Percentiles rank a stretch among this genome's conserved stretches.
Evolutionary conservation across 2,329 filamentous ascomycete species (phyloP).

Genomic region (Aspergillus sp.): DNA sequence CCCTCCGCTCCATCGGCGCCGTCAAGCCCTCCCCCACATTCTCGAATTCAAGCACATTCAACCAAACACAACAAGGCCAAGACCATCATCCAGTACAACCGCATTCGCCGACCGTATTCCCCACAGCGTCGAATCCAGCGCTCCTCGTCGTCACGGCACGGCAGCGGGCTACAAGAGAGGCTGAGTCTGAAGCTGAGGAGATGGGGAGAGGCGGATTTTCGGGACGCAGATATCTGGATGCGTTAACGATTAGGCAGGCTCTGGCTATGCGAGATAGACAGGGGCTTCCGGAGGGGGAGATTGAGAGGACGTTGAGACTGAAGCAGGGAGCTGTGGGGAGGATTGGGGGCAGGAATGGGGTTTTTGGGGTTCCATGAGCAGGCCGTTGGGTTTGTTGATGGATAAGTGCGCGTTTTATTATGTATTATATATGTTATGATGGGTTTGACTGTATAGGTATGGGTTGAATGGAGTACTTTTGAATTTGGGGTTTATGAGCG

Average conservation of each 20-base stretch:
- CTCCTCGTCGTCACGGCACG: constrained; percentile 54
- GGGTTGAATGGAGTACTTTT: not conserved
- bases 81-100: not conserved
- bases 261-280: constrained; percentile 49
- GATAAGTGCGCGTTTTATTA: not conserved
- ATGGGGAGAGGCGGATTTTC: constrained; percentile 41
- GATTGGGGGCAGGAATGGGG: constrained; percentile 37
- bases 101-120: constrained; percentile 33
- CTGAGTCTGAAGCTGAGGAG: constrained; percentile 55
- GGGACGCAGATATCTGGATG: constrained; percentile 50
- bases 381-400: not conserved
- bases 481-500: not conserved
- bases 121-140: constrained; percentile 51
- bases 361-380: constrained; percentile 21
- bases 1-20: constrained; percentile 66
- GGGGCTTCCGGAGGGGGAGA: constrained; percentile 34
- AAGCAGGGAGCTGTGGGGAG: constrained; percentile 44
- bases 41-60: constrained; percentile 55
- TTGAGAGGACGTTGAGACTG: constrained; percentile 48
- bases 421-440: not conserved
- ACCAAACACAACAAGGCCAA: constrained; percentile 8
- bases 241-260: constrained; percentile 50
- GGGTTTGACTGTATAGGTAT: not conserved
- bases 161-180: constrained; percentile 50
- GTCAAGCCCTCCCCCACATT: constrained; percentile 59